Percentiles rank a stretch among this genome's conserved stretches.
Conservation (phyloP, 306 rosid species). For the Prosopis cineraria region DNA sequence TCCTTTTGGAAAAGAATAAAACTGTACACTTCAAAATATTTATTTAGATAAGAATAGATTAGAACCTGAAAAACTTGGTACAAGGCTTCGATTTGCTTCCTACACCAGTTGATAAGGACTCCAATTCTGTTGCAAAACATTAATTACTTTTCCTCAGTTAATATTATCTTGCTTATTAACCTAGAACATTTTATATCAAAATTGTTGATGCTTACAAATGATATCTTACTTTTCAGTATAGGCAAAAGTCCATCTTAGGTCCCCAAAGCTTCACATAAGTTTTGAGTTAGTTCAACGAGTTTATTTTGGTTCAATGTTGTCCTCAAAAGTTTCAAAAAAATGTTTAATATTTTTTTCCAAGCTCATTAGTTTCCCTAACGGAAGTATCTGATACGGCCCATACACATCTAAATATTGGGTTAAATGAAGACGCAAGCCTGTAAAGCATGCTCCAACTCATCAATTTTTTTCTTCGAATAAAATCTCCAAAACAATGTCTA, state of each 20-base stretch:
- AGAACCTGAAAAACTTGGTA: constrained; percentile 99
- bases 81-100: constrained; percentile 99
- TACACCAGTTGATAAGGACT: constrained; percentile 90
- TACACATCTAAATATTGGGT: neutral
- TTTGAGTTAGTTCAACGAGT: neutral
- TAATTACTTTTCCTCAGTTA: constrained; percentile 80
- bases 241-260: neutral
- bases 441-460: neutral
- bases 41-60: constrained; percentile 77
- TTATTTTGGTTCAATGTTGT: neutral
- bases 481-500: neutral
- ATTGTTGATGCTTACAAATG: constrained; percentile 4
- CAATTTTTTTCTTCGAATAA: neutral
- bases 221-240: neutral
- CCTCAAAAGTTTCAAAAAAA: neutral
- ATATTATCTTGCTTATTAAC: constrained; percentile 53
- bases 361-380: neutral
- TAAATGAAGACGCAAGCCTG: neutral
- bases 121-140: constrained; percentile 96
- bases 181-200: constrained; percentile 37
- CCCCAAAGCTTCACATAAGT: neutral
- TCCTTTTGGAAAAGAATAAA: constrained; percentile 27
- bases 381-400: neutral
- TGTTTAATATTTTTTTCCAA: neutral
- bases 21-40: constrained; percentile 42